Conservation (phyloP, 2,329 filamentous ascomycete genomes). For the Xylariaceae sp. region DNA sequence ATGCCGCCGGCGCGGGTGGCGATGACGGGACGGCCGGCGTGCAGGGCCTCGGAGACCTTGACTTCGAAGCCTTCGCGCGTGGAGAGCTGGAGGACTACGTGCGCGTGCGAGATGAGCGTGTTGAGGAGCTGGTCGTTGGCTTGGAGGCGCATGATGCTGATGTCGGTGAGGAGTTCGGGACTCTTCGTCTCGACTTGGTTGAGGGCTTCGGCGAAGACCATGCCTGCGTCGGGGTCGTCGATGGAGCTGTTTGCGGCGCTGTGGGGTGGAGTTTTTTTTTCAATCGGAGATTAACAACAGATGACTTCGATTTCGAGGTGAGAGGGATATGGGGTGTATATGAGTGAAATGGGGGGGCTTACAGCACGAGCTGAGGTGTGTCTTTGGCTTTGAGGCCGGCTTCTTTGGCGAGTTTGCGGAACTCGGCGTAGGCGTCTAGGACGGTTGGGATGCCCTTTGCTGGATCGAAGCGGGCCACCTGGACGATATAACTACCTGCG, state of each 20-base stretch:
- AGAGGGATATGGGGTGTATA: no score
- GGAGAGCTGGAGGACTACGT: conserved; percentile 71
- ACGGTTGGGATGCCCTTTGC: conserved; percentile 77
- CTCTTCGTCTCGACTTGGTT: conserved; percentile 59
- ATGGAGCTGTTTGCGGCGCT: conserved; percentile 62
- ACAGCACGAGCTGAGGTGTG: conserved; percentile 66
- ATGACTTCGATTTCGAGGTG: no score
- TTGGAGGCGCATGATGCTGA: conserved; percentile 70
- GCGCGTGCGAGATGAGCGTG: conserved; percentile 64
- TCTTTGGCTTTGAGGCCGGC: conserved; percentile 38
- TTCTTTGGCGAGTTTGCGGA: conserved; percentile 56
- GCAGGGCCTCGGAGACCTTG: conserved; percentile 77
- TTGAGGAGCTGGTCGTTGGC: conserved; percentile 78
- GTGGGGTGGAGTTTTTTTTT: no score
- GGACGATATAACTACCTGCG: conserved; percentile 66
- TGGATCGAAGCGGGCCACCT: conserved; percentile 77
- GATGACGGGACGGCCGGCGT: conserved; percentile 74
- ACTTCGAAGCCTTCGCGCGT: conserved; percentile 81
- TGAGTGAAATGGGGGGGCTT: conserved; percentile 1
- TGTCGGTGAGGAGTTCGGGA: conserved; percentile 55
- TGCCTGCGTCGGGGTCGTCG: conserved; percentile 70
- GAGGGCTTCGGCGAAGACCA: conserved; percentile 68
- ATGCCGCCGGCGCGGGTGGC: conserved; percentile 73
- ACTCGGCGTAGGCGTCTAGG: conserved; percentile 68
- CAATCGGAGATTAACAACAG: no score